Conservation (phyloP, 345 rosid genomes). For the Syzygium oleosum region DNA sequence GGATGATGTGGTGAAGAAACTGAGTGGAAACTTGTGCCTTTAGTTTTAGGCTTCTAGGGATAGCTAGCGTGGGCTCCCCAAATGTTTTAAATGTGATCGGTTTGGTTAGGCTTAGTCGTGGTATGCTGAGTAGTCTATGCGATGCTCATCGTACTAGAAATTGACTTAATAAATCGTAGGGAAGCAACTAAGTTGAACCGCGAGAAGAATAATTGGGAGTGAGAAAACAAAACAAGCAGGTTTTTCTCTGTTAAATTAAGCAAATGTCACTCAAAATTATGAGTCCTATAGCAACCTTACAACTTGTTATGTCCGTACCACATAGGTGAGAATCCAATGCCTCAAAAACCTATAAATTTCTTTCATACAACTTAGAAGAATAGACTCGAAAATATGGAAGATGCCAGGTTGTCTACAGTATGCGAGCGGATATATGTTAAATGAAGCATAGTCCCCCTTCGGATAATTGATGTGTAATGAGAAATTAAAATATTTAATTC, state of each 20-base stretch:
- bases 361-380: neutral
- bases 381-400: neutral
- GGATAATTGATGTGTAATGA: neutral
- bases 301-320: neutral
- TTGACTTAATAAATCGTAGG: neutral
- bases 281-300: neutral
- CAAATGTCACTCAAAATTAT: neutral
- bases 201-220: neutral
- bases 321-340: neutral
- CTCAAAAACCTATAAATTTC: rapidly evolving
- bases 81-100: neutral
- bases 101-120: neutral
- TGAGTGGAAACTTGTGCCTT: neutral
- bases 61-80: neutral
- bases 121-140: neutral
- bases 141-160: neutral
- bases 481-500: neutral
- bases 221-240: neutral
- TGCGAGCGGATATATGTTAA: neutral
- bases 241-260: neutral
- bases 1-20: neutral
- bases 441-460: neutral
- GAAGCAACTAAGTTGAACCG: neutral
- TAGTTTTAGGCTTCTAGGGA: neutral
- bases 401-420: neutral